Conservation (phyloP, 176 grass and related monocot genomes). For the Pharus latifolius region DNA sequence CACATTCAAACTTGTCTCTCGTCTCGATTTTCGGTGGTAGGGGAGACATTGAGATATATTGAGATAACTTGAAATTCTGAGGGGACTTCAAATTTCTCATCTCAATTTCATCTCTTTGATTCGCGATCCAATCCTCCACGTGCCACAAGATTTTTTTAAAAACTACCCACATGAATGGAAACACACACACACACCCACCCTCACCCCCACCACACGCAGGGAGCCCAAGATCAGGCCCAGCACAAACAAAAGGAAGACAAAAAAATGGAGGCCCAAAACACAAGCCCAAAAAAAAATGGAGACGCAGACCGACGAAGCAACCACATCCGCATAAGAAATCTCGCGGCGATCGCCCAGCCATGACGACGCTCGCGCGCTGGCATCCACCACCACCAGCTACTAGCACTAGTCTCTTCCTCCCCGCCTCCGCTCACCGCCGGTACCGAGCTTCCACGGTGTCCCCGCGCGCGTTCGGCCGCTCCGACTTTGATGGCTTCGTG, state of each 20-base stretch:
- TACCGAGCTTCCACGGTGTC: neutral
- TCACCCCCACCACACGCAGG: no score
- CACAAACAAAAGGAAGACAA: neutral
- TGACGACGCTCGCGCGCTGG: conserved; percentile 27
- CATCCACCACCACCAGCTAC: conserved; percentile 1
- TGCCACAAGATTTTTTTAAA: no score
- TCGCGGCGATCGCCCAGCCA: conserved; percentile 6
- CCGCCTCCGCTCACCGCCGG: neutral
- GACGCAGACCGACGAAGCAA: neutral
- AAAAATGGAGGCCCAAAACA: neutral
- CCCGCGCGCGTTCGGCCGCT: conserved; percentile 59
- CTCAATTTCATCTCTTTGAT: no score
- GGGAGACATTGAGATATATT: no score
- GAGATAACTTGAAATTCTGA: no score
- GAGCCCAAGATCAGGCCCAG: neutral
- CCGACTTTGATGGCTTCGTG: conserved; percentile 58
- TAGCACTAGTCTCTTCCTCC: neutral
- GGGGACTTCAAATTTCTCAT: no score
- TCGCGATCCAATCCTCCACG: no score
- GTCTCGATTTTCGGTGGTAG: no score
- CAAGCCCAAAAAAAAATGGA: conserved; percentile 18
- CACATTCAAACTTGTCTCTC: no score
- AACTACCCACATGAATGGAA: no score
- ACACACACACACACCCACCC: no score
- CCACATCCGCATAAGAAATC: conserved; percentile 39